Evolutionary conservation across 768 basidiomycete genomes (phyloP).

Genomic region (Cystobasidium ongulense): DNA sequence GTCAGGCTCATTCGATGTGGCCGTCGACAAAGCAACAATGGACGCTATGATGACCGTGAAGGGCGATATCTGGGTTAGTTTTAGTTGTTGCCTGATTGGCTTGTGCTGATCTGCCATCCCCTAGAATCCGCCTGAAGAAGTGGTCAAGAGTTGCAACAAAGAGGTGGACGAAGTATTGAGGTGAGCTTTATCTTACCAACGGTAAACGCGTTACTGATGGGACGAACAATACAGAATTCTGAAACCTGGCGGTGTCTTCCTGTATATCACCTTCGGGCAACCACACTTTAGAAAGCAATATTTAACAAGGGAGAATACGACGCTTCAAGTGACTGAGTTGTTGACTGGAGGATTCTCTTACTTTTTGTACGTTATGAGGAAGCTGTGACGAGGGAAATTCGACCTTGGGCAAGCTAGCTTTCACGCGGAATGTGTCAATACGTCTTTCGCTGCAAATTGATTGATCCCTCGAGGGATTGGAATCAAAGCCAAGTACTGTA

Average conservation of each 20-base stretch:
- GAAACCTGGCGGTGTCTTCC: slow-evolving; percentile 13
- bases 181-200: neutral
- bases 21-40: slow-evolving; percentile 26
- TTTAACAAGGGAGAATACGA: neutral
- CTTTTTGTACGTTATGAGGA: slow-evolving; percentile 21
- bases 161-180: slow-evolving; percentile 20
- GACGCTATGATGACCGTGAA: slow-evolving; percentile 26
- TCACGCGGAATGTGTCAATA: too few relatives aligned
- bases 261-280: slow-evolving; percentile 26
- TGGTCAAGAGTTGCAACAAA: slow-evolving; percentile 1
- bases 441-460: too few relatives aligned
- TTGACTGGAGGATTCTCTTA: slow-evolving; percentile 22
- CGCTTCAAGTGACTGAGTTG: neutral
- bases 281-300: slow-evolving; percentile 22
- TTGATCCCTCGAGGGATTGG: too few relatives aligned
- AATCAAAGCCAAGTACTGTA: too few relatives aligned
- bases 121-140: slow-evolving; percentile 9
- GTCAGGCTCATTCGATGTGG: slow-evolving; percentile 12
- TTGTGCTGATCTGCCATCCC: neutral
- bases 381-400: too few relatives aligned
- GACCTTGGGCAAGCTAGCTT: neutral
- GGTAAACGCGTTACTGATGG: neutral
- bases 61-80: slow-evolving; percentile 17
- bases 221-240: neutral
- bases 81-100: neutral